Base-by-base conservation (phyloP, 2,329 filamentous ascomycete species). In the Fulvia fulva region DNA sequence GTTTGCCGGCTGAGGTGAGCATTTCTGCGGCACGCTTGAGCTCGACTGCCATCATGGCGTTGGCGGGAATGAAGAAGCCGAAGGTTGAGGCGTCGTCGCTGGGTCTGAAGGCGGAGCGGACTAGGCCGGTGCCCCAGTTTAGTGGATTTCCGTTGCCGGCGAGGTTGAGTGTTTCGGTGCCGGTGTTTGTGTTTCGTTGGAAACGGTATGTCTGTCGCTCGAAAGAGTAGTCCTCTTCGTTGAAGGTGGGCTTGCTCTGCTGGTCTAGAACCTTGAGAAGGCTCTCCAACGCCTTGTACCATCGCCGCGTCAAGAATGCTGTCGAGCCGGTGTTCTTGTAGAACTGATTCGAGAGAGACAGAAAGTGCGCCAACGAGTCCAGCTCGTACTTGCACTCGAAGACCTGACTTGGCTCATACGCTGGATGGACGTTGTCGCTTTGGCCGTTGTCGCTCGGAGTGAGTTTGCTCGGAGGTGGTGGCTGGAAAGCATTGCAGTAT, bases 381-480 rank as follows among this genome's bases (percentile, higher is more conserved):
- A 99, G 85, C 77, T 99, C 94, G 75, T 97, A 99, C 76, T 99
- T 99, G 83, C 94, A 99, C 75, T 99, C 94, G 65, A 97, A 99
- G 3, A 99, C 94, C 51, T 87, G 83, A 0, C 81, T 84, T 0
- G 88, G 88, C 69, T 97, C 91, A 71, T 96, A 97, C 0, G 81
- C 80, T 0, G 94, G 94, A 67, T 96, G 91, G 0, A 99, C 94
- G 8, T 72, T 75, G 70, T 99, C 94, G 21, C 87, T 83, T 71
- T 96, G 90, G 2, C 90, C 90, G 68, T 93, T 96, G 67, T 83
- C 82, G 16, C 86, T 87, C 5, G 87, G 79, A 3, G 81, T 76
- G 0, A 97, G 80, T 16, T 87, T 84, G 63, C 90, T 92, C 6
- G 91, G 90, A 2, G 90, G 87, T 0, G 94, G 94, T 4, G 94